Base-by-base conservation (phyloP, 176 grass and related monocot genomes). In the Elaeis guineensis region DNA sequence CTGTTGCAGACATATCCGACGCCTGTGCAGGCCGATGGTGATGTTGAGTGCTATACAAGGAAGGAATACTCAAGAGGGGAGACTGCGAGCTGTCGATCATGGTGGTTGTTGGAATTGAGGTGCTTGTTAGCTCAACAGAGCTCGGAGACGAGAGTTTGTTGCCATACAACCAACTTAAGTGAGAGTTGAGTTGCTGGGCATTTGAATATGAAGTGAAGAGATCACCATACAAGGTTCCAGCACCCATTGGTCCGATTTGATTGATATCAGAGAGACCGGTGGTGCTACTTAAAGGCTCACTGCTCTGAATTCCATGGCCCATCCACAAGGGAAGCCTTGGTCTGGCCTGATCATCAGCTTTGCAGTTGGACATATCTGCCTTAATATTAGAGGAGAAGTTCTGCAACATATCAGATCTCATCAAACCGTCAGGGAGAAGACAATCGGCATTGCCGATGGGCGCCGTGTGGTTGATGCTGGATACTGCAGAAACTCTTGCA, bases 1-100 rank as follows among this genome's bases (percentile, higher is more conserved):
- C 86, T 14, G 90, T 95, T 6, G 90, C 83, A 21, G 90, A 95
- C 82, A 84, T 84, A 65, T 90, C 86, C 23, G 74, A 61, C 5
- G 30, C 32, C 25, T 61, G 8, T 17, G 72, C 48, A 9, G 73
- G 39, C 5, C 64, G 66, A 29, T 78, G 81, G 4, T 75, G 70
- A n/a, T 80, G 78, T 50, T 81, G 86, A 25, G 59, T 65, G 35
- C 74, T 90, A 61, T 81, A 90, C 64, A 79, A 50, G 24, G 82
- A 86, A 25, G 82, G 90, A 72, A 73, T 73, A 60, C 78, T 84
- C 7, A 66, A 63, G 4, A 68, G 54, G 4, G 74, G 66, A 9
- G 82, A 69, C 56, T 77, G 76, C 28, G 68, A 54, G 17, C 50
- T 49, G 1, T 62, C 54, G 1, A 49, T 25, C 15, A 54, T 44